These are phyloP conservation scores for Fusarium sp. DNA, from an alignment of 2,329 filamentous ascomycete species.

Conservation along the genomic window DNA sequence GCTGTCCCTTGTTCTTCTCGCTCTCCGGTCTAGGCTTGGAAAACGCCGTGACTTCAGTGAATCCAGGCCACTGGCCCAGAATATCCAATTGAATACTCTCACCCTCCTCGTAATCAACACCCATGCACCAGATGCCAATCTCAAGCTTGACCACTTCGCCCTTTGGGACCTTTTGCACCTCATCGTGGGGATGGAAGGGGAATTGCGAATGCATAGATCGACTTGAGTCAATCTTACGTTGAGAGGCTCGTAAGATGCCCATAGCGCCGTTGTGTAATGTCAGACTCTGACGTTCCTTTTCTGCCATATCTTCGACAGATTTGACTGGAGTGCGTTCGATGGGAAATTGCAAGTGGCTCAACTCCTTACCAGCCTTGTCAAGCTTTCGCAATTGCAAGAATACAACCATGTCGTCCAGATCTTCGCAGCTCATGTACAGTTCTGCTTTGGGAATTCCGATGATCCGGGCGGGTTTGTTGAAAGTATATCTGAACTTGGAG, in stretches of 20 bases:
- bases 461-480: conserved; percentile 24
- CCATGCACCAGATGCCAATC: conserved; percentile 30
- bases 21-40: conserved; percentile 21
- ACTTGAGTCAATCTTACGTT: conserved; percentile 19
- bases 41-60: conserved; percentile 16
- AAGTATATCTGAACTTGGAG: conserved; percentile 34
- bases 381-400: conserved; percentile 27
- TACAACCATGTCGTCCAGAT: conserved; percentile 21
- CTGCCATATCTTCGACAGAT: conserved; percentile 7
- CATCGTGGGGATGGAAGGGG: conserved; percentile 25
- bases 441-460: conserved; percentile 36
- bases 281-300: conserved; percentile 22
- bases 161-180: conserved; percentile 19
- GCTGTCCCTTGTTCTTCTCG: conserved; percentile 29
- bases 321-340: conserved; percentile 24
- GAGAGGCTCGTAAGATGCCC: conserved; percentile 18
- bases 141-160: conserved; percentile 29
- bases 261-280: conserved; percentile 26
- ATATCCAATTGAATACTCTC: conserved; percentile 20
- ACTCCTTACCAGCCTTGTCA: conserved; percentile 19
- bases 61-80: conserved; percentile 21
- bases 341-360: conserved; percentile 26
- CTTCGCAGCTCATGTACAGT: conserved; percentile 39
- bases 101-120: conserved; percentile 17
- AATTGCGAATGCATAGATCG: conserved; percentile 21